A percentile compares a stretch with the other conserved stretches of the same genome.
phyloP scores from a whole-genome alignment of 768 basidiomycete species.

The Candolleomyces eurysporus region DNA sequence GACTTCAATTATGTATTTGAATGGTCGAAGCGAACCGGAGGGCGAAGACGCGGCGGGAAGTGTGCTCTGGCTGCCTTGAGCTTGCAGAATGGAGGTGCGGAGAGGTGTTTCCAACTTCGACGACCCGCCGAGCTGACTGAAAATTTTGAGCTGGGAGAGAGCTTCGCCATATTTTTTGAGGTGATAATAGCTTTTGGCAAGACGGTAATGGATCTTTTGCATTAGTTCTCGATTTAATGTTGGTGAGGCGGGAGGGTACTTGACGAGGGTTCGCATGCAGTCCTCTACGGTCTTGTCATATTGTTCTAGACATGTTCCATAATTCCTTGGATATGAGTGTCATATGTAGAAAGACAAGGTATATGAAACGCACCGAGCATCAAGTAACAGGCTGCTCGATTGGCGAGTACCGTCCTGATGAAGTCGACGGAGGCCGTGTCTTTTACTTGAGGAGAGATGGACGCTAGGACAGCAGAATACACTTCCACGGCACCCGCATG shows the following conservation, averaged over 20 bases:
- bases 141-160: conserved; percentile 5
- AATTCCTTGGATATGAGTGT: neutral
- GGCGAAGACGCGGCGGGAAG: neutral
- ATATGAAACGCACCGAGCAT: conserved; percentile 1
- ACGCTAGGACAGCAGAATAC: neutral
- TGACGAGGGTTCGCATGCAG: neutral
- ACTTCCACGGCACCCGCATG: neutral
- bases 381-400: conserved; percentile 12
- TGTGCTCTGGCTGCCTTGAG: neutral
- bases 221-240: neutral
- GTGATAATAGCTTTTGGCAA: conserved; percentile 6
- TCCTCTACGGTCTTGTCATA: conserved; percentile 1
- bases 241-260: neutral
- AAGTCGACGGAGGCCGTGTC: neutral
- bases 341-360: too few relatives aligned
- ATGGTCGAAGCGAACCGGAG: neutral
- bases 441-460: neutral
- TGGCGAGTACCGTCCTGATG: conserved; percentile 8
- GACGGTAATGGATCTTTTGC: conserved; percentile 10
- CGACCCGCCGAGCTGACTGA: conserved; percentile 2
- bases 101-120: neutral
- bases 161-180: conserved; percentile 6
- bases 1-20: neutral
- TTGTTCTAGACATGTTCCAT: neutral
- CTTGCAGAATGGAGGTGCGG: neutral